Conservation (phyloP, 805 yeast genomes). For the Schizosaccharomyces lindneri region DNA sequence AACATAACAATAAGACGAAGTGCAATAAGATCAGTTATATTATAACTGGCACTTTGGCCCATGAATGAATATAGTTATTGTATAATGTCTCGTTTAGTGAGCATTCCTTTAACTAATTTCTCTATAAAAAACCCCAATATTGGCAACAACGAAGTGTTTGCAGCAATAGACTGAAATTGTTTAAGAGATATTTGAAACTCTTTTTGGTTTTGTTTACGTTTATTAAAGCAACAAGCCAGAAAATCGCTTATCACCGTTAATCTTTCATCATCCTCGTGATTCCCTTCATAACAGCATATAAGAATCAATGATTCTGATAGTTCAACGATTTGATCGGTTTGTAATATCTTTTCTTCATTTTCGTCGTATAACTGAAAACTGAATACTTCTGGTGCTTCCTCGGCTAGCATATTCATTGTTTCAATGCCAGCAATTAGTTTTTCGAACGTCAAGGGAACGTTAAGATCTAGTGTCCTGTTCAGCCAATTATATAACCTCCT, state of each 20-base stretch:
- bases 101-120: background rate
- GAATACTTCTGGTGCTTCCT: background rate
- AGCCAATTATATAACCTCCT: background rate
- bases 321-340: background rate
- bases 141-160: background rate
- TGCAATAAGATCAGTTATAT: too few species aligned
- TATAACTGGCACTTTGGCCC: background rate
- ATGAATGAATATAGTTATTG: background rate
- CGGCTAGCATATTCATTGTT: background rate
- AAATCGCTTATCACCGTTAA: background rate
- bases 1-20: too few species aligned
- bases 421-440: background rate
- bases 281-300: background rate
- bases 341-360: background rate
- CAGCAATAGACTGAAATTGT: background rate
- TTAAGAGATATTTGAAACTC: background rate
- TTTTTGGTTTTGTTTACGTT: background rate
- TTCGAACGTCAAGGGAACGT: background rate
- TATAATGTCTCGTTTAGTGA: background rate
- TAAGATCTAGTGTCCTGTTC: too few species aligned
- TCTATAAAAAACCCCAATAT: background rate
- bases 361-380: background rate
- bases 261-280: background rate
- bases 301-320: background rate
- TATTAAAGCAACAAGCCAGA: background rate